Evolutionary conservation across 805 yeast genomes (phyloP).

Genomic region (Metschnikowia dekortorum): DNA sequence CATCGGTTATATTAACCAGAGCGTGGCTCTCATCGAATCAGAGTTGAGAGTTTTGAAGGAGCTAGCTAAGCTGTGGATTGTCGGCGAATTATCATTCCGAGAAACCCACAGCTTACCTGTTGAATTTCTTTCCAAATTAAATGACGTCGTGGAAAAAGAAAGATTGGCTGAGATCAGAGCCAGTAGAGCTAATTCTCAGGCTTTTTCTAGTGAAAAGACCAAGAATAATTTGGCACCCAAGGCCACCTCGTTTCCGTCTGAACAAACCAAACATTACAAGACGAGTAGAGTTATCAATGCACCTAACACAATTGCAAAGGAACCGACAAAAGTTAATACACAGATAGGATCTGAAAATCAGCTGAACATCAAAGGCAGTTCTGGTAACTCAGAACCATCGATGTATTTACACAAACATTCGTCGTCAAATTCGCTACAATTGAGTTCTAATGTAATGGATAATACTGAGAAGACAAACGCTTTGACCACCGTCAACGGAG

Average conservation of each 20-base stretch:
- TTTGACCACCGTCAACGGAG: slow-evolving; percentile 11
- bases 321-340: neutral
- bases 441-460: neutral
- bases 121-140: slow-evolving; percentile 18
- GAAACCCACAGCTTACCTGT: slow-evolving; percentile 29
- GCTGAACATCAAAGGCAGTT: neutral
- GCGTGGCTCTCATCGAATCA: slow-evolving; percentile 26
- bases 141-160: slow-evolving; percentile 11
- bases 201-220: slow-evolving; percentile 2
- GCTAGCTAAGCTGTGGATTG: slow-evolving; percentile 40
- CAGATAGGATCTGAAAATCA: neutral
- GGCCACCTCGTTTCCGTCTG: neutral
- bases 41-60: slow-evolving; percentile 30
- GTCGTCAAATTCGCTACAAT: slow-evolving; percentile 9
- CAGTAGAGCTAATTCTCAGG: slow-evolving; percentile 3
- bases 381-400: neutral
- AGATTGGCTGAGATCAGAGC: slow-evolving; percentile 5
- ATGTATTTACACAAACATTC: slow-evolving; percentile 6
- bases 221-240: neutral
- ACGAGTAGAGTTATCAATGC: neutral
- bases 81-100: slow-evolving; percentile 40
- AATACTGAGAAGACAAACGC: slow-evolving; percentile 7
- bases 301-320: neutral
- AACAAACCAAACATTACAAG: neutral
- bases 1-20: slow-evolving; percentile 40